Evolutionary conservation across 129 eudicot genomes (phyloP), one percentile per base, ranked within the genome.

Genomic region (Pulicaria dysenterica): DNA sequence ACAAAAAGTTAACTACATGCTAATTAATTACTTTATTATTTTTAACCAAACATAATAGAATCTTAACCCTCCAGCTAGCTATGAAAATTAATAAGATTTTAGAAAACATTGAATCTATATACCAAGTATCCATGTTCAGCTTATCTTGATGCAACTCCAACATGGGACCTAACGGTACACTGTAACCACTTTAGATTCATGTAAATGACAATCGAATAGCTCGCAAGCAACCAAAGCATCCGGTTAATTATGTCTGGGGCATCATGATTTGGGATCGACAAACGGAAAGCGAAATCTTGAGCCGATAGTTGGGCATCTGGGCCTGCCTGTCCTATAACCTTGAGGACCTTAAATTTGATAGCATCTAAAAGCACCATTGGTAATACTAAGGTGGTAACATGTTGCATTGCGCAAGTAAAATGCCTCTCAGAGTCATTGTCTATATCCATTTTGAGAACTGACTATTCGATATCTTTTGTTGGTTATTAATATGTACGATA

Each of bases 171-270:
- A 72, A 58, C 2, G 79, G 64, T 17, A 46, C 74, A 5, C 79
- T 79, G 57, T 79, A 70, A 55, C 73, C 62, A n/a, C 73, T 67
- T 2, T 51, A 57, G 10, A 70, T 62, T 34, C 1, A 0, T 24
- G 70, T 73, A 78, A 19, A 60, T 65, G 14, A 79, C 37, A 51
- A 6, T 63, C 3, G 57, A 49, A 46, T 79, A 47, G 7, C 48
- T 54, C 3, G 79, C 69, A 0, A 73, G 70, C 3, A 79, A 48
- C 31, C 79, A 53, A 4, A 79, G 74, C 67, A 79, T 73, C 10
- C 83, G 70, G 51, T 79, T 79, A 31, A 79, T 61, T 44, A 73
- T 31, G 46, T 47, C 43, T 1, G 74, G 75, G 3, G 83, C 79
- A 2, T 79, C 56, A 19, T 59, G 57, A 57, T 79, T 79, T 15